Base-by-base conservation (phyloP, 176 grass and related monocot genomes). In the Urochloa ruziziensis region DNA sequence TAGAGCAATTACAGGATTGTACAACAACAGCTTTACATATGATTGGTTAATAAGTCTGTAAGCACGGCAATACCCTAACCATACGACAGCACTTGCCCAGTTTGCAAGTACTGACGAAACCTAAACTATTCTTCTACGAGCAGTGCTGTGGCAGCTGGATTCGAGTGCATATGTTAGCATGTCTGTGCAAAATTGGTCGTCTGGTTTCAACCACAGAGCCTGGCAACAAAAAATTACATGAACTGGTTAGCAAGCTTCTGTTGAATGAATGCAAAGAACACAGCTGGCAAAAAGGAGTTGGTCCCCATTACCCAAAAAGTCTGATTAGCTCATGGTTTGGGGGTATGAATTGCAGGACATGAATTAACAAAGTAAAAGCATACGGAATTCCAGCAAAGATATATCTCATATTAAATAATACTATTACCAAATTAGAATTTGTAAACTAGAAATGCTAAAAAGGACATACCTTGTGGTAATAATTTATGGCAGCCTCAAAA, bases 181-280 rank as follows among this genome's bases (percentile, higher is more conserved):
- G 48, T 94, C 93, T 17, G 91, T 95, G 81, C 89, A 98, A 70
- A 98, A 94, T 36, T 98, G 91, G 48, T 95, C 91, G 4, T 98
- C 87, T 81, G 96, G 89, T 80, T 98, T 95, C 73, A 95, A 84
- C 96, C 96, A 95, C 35, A 98, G 84, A 80, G 96, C 96, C 96
- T 98, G 82, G 54, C 74, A 21, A 56, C 53, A n/a, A 5, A 51
- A 21, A 6, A 52, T 5, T 36, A 65, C 5, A 74, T 46, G 74
- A 53, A 48, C 3, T 70, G 25, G 10, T 33, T 36, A 64, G 48
- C 17, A 86, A 64, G 25, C 17, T 46, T 43, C 15, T 54, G 32
- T 42, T 81, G 73, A 23, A 88, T 53, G 76, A 79, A 65, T 67
- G 17, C 29, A 68, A 35, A 44, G 15, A 60, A 74, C 18, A 36